Base-by-base conservation (phyloP, 495 filamentous ascomycete genomes). In the Daldinia caldariorum region DNA sequence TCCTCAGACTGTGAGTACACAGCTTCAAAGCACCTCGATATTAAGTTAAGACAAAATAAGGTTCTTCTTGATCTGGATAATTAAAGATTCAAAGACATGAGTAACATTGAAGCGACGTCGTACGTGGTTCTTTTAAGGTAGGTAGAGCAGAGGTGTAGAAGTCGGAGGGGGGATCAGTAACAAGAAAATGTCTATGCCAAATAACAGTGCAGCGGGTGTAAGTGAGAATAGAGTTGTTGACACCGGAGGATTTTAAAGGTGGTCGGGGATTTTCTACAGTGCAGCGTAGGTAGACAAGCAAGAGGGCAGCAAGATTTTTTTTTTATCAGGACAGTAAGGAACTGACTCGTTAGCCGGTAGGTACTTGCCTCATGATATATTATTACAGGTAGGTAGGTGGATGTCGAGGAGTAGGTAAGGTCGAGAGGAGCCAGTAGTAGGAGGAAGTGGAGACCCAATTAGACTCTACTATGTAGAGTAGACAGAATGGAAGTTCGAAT, bases 371-470 rank as follows among this genome's bases (percentile, higher is more conserved):
- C 71, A 70, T 70, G 71, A 73, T 73, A 67, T 73, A 73, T 67
- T 70, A 66, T 73, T 67, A 26, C 26, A n/a, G n/a, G 1, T 26
- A 26, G 26, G 26, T 26, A 66, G 65, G 65, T 72, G 65, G 66
- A 69, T 45, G 55, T 69, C 61, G 51, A 69, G 70, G 32, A 70
- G 59, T 61, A 72, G 67, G 59, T 61, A 72, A 69, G 66, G 66
- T 53, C 32, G 58, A 58, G 45, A 47, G 20, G 43, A 51, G 13
- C 49, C 49, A 16, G 22, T 63, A 63, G 63, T 55, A 73, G 58
- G 71, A 70, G 58, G 63, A 66, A 73, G 71, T 73, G 71, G 71
- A 73, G 66, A 68, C 71, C 61, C 61, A 73, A 70, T 69, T 73
- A 73, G 71, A 73, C 71, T 73, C 63, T 58, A n/a, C n/a, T n/a